These are phyloP conservation scores for Flaveria robusta DNA, from an alignment of 129 eudicot genomes.

Conservation along the genomic window DNA sequence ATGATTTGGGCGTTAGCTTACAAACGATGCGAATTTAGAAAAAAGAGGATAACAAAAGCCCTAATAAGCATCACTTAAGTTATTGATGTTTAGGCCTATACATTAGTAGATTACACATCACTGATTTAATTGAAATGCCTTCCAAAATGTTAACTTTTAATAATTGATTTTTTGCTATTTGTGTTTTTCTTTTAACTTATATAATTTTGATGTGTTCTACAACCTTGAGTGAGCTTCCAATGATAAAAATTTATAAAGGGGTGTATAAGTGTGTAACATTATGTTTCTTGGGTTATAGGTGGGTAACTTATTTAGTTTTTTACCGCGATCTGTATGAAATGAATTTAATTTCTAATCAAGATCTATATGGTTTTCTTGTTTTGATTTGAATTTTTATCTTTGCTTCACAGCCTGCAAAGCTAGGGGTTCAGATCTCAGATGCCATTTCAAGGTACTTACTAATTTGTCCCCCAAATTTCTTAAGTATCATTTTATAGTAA, in stretches of 20 bases:
- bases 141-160: neutral
- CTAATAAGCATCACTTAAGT: neutral
- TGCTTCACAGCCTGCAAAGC: constrained; percentile 54
- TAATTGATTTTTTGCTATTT: neutral
- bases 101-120: neutral
- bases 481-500: neutral
- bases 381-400: neutral
- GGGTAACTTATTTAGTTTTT: too few relatives aligned
- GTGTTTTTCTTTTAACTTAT: neutral
- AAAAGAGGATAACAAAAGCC: neutral
- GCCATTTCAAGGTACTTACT: constrained; percentile 46
- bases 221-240: neutral
- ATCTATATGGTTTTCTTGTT: neutral
- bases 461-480: neutral
- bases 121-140: neutral
- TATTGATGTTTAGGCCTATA: neutral
- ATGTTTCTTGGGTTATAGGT: too few relatives aligned
- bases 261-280: too few relatives aligned
- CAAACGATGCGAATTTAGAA: neutral
- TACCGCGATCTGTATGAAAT: too few relatives aligned
- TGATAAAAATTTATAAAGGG: too few relatives aligned
- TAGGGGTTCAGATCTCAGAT: constrained; percentile 49
- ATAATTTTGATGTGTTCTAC: neutral
- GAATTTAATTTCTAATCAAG: neutral
- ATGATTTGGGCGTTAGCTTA: neutral